phyloP scores from a whole-genome alignment of 2,329 filamentous ascomycete species.

The Epicoccum nigrum region DNA sequence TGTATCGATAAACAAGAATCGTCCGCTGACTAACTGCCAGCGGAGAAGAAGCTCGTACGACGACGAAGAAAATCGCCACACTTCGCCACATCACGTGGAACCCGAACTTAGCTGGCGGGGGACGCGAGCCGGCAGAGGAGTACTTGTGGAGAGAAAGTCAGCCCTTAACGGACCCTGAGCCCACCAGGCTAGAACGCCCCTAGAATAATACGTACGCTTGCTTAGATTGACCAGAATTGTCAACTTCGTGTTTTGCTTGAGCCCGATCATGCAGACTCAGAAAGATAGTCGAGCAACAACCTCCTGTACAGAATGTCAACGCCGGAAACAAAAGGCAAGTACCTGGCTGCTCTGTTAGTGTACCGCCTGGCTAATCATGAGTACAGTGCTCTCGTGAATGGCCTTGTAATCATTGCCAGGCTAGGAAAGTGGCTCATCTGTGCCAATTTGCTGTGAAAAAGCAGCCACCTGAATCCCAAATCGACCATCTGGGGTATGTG shows the following conservation, averaged over 20 bases:
- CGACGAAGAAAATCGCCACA: neutral
- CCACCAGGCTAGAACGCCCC: conserved; percentile 4
- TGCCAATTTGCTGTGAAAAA: conserved; percentile 54
- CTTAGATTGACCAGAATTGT: neutral
- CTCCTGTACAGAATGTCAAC: conserved; percentile 57
- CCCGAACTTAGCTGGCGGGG: neutral
- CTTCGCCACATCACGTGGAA: conserved; percentile 9
- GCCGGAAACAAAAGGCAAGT: conserved; percentile 57
- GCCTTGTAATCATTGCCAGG: conserved; percentile 59
- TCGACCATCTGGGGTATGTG: conserved; percentile 29
- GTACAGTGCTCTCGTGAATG: conserved; percentile 57
- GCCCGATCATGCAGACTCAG: conserved; percentile 25
- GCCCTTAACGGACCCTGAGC: neutral
- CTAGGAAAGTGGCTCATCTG: conserved; percentile 56
- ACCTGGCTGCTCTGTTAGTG: neutral
- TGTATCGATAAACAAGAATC: too few relatives aligned
- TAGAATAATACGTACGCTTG: neutral
- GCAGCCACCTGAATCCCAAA: conserved; percentile 25
- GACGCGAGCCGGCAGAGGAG: neutral
- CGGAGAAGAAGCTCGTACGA: neutral
- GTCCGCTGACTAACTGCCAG: too few relatives aligned
- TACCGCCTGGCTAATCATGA: conserved; percentile 21
- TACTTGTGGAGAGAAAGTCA: conserved; percentile 3
- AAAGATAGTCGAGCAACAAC: conserved; percentile 35
- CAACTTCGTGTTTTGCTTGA: neutral